These are phyloP conservation scores for Diversispora eburnea DNA, from an alignment of 192 early-diverging fungal species.

Conservation along the genomic window DNA sequence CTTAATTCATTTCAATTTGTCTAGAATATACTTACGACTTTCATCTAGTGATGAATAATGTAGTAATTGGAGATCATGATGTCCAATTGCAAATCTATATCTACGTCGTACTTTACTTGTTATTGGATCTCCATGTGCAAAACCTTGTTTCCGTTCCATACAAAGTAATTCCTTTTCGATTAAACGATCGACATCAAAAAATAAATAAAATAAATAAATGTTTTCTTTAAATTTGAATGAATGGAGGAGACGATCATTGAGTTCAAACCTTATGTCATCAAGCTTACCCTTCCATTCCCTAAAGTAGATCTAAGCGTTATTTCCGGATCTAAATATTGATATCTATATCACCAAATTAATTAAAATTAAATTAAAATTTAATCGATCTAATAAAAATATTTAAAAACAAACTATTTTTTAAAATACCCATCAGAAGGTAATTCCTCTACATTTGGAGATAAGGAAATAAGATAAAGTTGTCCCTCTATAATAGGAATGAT, in stretches of 20 bases:
- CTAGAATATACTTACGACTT: conserved; percentile 28
- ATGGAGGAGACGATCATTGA: no score
- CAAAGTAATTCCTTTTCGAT: conserved; percentile 35
- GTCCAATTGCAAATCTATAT: conserved; percentile 34
- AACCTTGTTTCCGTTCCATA: conserved; percentile 37
- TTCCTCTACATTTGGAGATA: conserved; percentile 19
- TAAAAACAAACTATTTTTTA: neutral
- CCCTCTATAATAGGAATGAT: neutral
- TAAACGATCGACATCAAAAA: neutral
- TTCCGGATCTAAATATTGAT: conserved; percentile 39
- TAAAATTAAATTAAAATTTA: neutral
- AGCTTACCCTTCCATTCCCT: conserved; percentile 29
- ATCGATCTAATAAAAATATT: neutral
- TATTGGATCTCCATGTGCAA: conserved; percentile 35
- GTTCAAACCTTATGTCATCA: neutral
- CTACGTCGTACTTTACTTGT: conserved; percentile 36
- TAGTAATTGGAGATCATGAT: conserved; percentile 37
- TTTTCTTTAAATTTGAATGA: no score
- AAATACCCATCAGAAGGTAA: conserved; percentile 24
- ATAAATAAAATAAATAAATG: neutral
- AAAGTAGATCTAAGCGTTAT: conserved; percentile 19
- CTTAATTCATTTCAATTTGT: neutral
- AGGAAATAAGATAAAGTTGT: conserved; percentile 12
- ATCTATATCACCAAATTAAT: conserved; percentile 23
- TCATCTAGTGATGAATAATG: conserved; percentile 35